Evolutionary conservation across 345 rosid genomes (phyloP), one percentile per base, ranked within the genome.

Genomic region (Alliaria petiolata): DNA sequence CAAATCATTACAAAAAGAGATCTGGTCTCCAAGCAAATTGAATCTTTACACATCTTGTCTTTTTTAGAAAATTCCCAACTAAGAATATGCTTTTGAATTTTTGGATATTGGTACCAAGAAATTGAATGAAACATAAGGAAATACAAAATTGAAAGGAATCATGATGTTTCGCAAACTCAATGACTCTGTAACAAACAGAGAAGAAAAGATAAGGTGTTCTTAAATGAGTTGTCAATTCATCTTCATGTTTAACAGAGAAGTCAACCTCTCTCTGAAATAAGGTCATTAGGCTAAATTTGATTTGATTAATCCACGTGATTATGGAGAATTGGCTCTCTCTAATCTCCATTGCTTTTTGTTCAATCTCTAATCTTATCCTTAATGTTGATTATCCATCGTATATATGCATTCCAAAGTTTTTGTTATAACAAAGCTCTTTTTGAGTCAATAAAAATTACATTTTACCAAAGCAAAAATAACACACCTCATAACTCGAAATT

Each of bases 1-100:
- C 62, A 31, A 59, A 74, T 47, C 39, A 74, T 67, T 46, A 22
- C 62, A 28, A 28, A 65, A 22, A 14, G 13, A 65, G 31, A n/a
- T 34, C 6, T 57, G n/a, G 38, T 54, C 34, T 40, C 36, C 63
- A 67, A 67, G 55, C 63, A 67, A 43, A 30, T 20, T 30, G 40
- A 52, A 66, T 66, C 40, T 52, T 19, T n/a, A 52, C 28, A 11
- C 35, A 52, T 62, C 51, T 62, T 70, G 40, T 71, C 44, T 26
- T 61, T 71, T 71, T n/a, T 52, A 62, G 61, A 4, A 1, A 22
- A 14, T 52, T 39, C 28, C 59, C n/a, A n/a, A n/a, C n/a, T n/a
- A n/a, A n/a, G n/a, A 52, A 22, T 9, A 38, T 59, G 50, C 14
- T 59, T 3, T 25, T 60, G 65, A 40, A 35, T 34, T 60, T 60